Percentiles rank a stretch among this genome's conserved stretches.
These are phyloP conservation scores for Ascosphaera aggregata DNA, from an alignment of 2,329 filamentous ascomycete species.

Conservation along the genomic window DNA sequence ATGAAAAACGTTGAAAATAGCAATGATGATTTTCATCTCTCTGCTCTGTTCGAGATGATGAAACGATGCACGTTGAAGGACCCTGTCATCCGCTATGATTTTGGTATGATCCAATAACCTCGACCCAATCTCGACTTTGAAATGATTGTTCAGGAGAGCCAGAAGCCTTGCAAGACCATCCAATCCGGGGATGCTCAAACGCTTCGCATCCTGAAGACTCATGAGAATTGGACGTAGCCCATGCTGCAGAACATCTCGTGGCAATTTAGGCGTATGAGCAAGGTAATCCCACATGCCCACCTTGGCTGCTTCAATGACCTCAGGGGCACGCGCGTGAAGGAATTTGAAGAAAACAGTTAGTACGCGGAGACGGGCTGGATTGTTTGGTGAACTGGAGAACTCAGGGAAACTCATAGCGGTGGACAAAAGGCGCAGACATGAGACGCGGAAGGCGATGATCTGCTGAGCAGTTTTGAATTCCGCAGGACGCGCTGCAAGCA, in stretches of 20 bases:
- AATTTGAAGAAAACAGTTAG: slow-evolving; percentile 97
- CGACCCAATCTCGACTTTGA: slow-evolving; percentile 93
- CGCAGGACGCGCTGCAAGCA: slow-evolving; percentile 69
- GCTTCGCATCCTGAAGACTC: slow-evolving; percentile 82
- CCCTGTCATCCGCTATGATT: slow-evolving; percentile 56
- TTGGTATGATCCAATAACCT: slow-evolving; percentile 88
- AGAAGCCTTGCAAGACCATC: slow-evolving; percentile 78
- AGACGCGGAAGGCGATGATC: slow-evolving; percentile 76
- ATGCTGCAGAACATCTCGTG: slow-evolving; percentile 85
- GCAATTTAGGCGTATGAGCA: slow-evolving; percentile 69
- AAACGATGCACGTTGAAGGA: slow-evolving; percentile 79
- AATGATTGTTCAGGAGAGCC: slow-evolving; percentile 87
- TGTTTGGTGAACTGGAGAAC: slow-evolving; percentile 53
- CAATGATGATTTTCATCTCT: slow-evolving; percentile 83
- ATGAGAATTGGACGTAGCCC: slow-evolving; percentile 88
- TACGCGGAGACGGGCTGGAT: slow-evolving; percentile 40
- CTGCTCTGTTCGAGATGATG: slow-evolving; percentile 80
- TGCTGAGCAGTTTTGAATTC: slow-evolving; percentile 92
- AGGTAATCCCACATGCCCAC: slow-evolving; percentile 73
- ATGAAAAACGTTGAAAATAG: slow-evolving; percentile 93
- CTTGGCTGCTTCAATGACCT: slow-evolving; percentile 85
- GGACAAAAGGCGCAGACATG: slow-evolving; percentile 79
- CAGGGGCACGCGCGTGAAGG: slow-evolving; percentile 74
- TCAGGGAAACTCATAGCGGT: slow-evolving; percentile 87
- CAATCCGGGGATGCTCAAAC: slow-evolving; percentile 67